A percentile compares a stretch with the other conserved stretches of the same genome.
Evolutionary conservation across 805 yeast species (phyloP).

Genomic region (Starmera amethionina): DNA sequence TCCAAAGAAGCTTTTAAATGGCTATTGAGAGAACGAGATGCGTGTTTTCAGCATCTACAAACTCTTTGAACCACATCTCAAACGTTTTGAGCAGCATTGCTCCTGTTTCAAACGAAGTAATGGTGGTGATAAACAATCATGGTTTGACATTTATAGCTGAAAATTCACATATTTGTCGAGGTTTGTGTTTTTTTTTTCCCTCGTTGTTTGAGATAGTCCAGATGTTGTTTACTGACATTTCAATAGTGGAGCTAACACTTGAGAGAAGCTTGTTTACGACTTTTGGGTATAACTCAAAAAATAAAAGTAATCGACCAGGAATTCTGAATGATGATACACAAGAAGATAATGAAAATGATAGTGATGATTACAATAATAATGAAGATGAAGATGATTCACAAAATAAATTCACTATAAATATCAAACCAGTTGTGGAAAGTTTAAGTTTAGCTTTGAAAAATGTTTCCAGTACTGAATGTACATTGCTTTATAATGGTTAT

Average conservation of each 20-base stretch:
- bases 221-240: not conserved
- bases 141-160: conserved; percentile 44
- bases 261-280: conserved; percentile 27
- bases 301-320: not conserved
- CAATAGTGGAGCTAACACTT: conserved; percentile 22
- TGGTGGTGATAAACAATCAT: conserved; percentile 34
- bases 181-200: conserved; percentile 2
- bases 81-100: conserved; percentile 33
- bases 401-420: conserved; percentile 30
- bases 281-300: conserved; percentile 15
- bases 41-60: conserved; percentile 35
- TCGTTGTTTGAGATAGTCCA: not conserved
- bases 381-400: conserved; percentile 11
- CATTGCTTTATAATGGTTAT: conserved; percentile 36
- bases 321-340: no score
- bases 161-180: conserved; percentile 29
- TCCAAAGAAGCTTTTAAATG: no score
- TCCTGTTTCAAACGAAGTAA: conserved; percentile 28
- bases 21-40: conserved; percentile 3
- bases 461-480: conserved; percentile 30
- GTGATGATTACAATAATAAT: not conserved
- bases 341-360: no score
- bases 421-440: conserved; percentile 39
- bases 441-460: conserved; percentile 32
- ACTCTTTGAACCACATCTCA: conserved; percentile 34